A percentile compares a stretch with the other conserved stretches of the same genome.
Evolutionary conservation across 768 basidiomycete genomes (phyloP).

Genomic region (Crassisporium funariophilum): DNA sequence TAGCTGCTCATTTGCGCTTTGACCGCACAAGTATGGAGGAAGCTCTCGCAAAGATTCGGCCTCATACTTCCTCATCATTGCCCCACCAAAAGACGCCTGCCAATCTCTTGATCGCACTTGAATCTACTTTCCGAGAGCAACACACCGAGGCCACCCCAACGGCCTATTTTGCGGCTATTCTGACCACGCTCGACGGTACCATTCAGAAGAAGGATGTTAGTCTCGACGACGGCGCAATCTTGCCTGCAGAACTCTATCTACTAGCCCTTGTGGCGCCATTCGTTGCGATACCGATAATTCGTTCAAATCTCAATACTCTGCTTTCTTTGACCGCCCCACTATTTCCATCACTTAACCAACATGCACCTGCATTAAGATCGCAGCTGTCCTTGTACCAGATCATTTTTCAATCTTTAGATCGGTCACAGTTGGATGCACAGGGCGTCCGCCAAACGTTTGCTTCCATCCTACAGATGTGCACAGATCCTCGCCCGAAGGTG

Average conservation of each 20-base stretch:
- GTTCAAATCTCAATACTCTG: slow-evolving; percentile 70
- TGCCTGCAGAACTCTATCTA: slow-evolving; percentile 86
- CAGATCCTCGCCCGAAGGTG: slow-evolving; percentile 93
- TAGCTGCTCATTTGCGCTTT: background rate
- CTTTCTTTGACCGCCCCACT: slow-evolving; percentile 77
- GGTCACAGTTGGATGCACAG: slow-evolving; percentile 65
- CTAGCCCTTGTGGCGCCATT: slow-evolving; percentile 76
- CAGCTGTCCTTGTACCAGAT: slow-evolving; percentile 77
- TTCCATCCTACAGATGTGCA: slow-evolving; percentile 76
- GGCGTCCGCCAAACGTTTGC: slow-evolving; percentile 82
- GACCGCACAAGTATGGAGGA: slow-evolving; percentile 51
- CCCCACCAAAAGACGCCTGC: slow-evolving; percentile 90
- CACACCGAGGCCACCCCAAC: slow-evolving; percentile 70
- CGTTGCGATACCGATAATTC: slow-evolving; percentile 79
- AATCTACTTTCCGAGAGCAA: slow-evolving; percentile 76
- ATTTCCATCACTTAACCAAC: slow-evolving; percentile 62
- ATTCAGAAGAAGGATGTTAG: slow-evolving; percentile 58
- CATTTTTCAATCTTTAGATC: slow-evolving; percentile 71
- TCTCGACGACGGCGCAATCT: slow-evolving; percentile 67
- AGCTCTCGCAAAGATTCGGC: slow-evolving; percentile 81
- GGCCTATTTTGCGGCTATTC: slow-evolving; percentile 92
- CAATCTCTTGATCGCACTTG: slow-evolving; percentile 80
- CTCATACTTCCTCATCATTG: slow-evolving; percentile 79
- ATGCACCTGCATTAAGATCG: slow-evolving; percentile 85
- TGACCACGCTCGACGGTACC: slow-evolving; percentile 82